Conservation (phyloP, 176 grass and related monocot genomes). For the Otatea glauca region DNA sequence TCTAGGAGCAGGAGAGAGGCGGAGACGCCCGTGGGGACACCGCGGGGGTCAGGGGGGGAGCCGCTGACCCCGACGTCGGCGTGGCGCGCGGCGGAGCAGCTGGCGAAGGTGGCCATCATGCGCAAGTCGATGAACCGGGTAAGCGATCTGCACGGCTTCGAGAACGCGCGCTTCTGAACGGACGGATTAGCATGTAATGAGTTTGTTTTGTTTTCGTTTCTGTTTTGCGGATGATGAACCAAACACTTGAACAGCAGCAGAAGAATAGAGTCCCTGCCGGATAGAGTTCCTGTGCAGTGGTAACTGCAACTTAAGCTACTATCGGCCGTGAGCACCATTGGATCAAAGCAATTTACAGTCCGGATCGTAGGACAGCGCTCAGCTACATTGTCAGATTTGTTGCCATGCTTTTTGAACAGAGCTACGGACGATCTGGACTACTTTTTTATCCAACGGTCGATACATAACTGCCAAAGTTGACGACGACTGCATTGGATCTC, state of each 20-base stretch:
- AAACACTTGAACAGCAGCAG: neutral
- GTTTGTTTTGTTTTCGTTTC: neutral
- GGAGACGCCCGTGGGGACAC: constrained; percentile 32
- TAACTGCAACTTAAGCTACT: no score
- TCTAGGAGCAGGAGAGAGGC: constrained; percentile 36
- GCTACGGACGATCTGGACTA: no score
- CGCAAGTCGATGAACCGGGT: constrained; percentile 90
- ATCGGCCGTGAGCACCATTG: no score
- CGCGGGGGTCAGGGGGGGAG: constrained; percentile 44
- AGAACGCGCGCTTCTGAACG: constrained; percentile 86
- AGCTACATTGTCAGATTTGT: no score
- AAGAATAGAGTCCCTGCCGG: constrained; percentile 33
- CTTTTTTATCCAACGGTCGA: no score
- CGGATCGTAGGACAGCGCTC: no score
- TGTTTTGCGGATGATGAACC: neutral
- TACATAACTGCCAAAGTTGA: no score
- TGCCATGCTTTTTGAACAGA: no score
- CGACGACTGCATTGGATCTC: no score
- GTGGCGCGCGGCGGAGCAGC: constrained; percentile 96
- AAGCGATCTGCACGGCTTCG: constrained; percentile 89
- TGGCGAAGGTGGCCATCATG: constrained; percentile 96
- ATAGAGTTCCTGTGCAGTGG: no score
- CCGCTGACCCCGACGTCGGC: constrained; percentile 81
- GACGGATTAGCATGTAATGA: neutral
- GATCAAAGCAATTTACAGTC: no score